Evolutionary conservation across 1,284 basidiomycete genomes (phyloP).

Genomic region (Irpex lacteus): DNA sequence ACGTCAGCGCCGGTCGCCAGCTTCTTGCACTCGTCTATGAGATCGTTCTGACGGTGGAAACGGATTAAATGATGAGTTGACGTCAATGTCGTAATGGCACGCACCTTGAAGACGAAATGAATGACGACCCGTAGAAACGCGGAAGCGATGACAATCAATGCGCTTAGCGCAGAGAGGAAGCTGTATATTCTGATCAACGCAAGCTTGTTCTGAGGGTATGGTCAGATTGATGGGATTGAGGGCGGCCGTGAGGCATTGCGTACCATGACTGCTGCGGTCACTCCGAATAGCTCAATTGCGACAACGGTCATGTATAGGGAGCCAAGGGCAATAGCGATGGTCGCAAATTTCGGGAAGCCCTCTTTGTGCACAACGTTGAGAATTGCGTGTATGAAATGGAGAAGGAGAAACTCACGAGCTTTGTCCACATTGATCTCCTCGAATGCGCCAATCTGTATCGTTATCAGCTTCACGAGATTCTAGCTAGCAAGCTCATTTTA

Average conservation of each 20-base stretch:
- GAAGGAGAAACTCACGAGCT: constrained; percentile 38
- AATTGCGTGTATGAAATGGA: background rate
- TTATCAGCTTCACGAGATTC: background rate
- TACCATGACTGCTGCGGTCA: constrained; percentile 53
- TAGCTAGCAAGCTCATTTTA: background rate
- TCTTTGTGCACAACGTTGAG: constrained; percentile 30
- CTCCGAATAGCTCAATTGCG: constrained; percentile 56
- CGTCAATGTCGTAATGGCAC: constrained; percentile 1
- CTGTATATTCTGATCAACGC: constrained; percentile 55
- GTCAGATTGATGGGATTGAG: background rate
- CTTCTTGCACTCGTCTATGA: constrained; percentile 48
- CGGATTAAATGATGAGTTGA: background rate
- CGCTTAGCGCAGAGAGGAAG: constrained; percentile 47
- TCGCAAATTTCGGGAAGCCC: constrained; percentile 46
- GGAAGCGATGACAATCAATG: constrained; percentile 49
- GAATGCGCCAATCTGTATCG: constrained; percentile 54
- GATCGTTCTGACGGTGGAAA: constrained; percentile 36
- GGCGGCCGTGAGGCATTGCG: constrained; percentile 21
- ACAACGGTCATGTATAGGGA: constrained; percentile 49
- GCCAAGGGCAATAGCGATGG: constrained; percentile 60
- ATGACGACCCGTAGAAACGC: constrained; percentile 56
- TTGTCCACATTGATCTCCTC: constrained; percentile 48
- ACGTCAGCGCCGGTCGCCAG: constrained; percentile 33
- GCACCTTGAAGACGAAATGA: constrained; percentile 69
- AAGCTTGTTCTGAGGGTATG: constrained; percentile 51